Base-by-base conservation (phyloP, 768 basidiomycete species). In the Rhizopogon salebrosus region DNA sequence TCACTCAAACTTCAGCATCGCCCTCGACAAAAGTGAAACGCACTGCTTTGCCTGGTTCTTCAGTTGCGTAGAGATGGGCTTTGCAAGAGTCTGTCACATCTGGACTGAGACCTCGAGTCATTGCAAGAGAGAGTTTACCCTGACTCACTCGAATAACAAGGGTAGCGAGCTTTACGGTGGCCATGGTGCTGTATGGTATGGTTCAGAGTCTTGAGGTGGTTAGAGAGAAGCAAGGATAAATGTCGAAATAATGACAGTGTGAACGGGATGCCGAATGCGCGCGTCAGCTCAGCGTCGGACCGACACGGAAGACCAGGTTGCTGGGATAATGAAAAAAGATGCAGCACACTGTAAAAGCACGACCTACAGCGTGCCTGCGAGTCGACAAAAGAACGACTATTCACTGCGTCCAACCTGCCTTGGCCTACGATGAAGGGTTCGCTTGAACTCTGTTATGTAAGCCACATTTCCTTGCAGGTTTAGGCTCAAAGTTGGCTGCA, bases 1-100 rank as follows among this genome's bases (percentile, higher is more conserved):
- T n/a, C 36, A 37, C 16, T 37, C 22, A 46, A 16, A 0, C 22
- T 14, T 34, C 27, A 23, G 7, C 10, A 10, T 46, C 3, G n/a
- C 14, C 3, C 16, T 23, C 8, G 6, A 26, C 14, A 22, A 34
- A 40, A 18, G 22, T 37, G 3, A 20, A 48, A 40, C 83, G 58
- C 59, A 90, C 88, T 89, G 79, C 60, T 76, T 80, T 0, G 85
- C 89, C 65, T 89, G 88, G 43, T 74, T 73, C 69, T 84, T 90
- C 41, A 92, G 70, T 48, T 76, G 75, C 27, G 75, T 69, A 49
- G 85, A 84, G 58, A 92, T 89, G 48, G 90, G 89, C 70, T 91
- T 92, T 49, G 89, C 89, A 64, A 90, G 66, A n/a, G 89, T 92
- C 89, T 91, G 41, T 35, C 29, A 2, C 51, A 20, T 55, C 48